These are phyloP conservation scores for Geranium rotundifolium DNA, from an alignment of 345 rosid genomes.

Conservation along the genomic window DNA sequence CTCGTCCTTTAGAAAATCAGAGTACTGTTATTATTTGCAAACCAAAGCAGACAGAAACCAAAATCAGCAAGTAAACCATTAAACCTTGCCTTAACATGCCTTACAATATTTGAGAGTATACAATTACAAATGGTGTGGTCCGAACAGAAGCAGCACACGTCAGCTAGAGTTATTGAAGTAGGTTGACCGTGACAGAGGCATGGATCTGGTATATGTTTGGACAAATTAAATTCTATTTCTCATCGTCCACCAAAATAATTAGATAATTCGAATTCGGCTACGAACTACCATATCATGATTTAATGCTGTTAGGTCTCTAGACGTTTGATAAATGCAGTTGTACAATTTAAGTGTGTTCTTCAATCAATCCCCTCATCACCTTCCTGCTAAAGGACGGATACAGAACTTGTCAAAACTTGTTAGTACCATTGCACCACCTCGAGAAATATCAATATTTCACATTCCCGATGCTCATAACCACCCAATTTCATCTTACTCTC, in stretches of 20 bases:
- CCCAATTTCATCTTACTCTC: constrained; percentile 12
- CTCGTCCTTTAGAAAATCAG: neutral
- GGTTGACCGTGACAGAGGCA: neutral
- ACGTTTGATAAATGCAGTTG: constrained; percentile 26
- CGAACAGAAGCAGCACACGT: neutral
- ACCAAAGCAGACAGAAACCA: neutral
- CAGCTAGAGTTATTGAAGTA: neutral
- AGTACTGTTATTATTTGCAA: neutral
- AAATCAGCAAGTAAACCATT: neutral
- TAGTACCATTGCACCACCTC: constrained; percentile 17
- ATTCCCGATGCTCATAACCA: constrained; percentile 25
- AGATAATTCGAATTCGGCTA: constrained; percentile 5
- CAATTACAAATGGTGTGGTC: constrained; percentile 1
- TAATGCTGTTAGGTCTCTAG: constrained; percentile 30
- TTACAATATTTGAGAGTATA: neutral
- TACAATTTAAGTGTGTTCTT: constrained; percentile 18
- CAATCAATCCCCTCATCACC: constrained; percentile 18
- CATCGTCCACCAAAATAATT: neutral
- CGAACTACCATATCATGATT: constrained; percentile 30
- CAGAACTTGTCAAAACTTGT: constrained; percentile 24
- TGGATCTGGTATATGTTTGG: constrained; percentile 5
- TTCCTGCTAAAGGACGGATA: too few species aligned
- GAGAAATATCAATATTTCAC: constrained; percentile 4
- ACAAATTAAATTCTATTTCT: neutral
- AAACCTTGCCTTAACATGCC: neutral